Base-by-base conservation (phyloP, 2,329 filamentous ascomycete species). In the Beauveria caledonica region DNA sequence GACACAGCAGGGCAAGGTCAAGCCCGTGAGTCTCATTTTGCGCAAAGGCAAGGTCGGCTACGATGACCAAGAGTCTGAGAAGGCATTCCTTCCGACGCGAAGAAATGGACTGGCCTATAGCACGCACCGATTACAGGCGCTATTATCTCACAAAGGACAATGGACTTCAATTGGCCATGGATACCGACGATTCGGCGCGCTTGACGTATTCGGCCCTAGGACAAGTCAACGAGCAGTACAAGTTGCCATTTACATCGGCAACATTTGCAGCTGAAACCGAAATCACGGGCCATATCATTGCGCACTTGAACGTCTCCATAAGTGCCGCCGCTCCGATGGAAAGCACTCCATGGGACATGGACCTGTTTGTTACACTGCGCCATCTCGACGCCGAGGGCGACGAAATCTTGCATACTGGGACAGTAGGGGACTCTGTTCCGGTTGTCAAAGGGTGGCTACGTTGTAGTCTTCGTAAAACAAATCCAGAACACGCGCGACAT, bases 71-170 rank as follows among this genome's bases (percentile, higher is more conserved):
- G 23, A 50, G 48, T 27, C 23, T 27, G 48, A 50, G 48, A 27
- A 50, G 25, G 25, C 17, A 0, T 90, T 81, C 65, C 63, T 10
- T 73, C 1, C 76, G 81, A 23, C 76, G 87, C 1, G 74, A 75
- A 2, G 87, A 89, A 68, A 74, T 69, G 5, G 83, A 83, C 54
- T 90, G 87, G 87, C 87, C 87, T 0, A 83, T 89, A 54, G 78
- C 84, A 1, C 73, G 85, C 29, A 90, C 87, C 0, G 68, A 80
- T 60, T 90, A 88, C 67, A 85, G 74, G 86, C 55, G 61, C 78
- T 0, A 64, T 17, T 23, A 52, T 25, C 49, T 23, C 3, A 39
- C 33, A 17, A 36, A 23, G 3, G 23, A 48, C 11, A 48, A 48
- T 27, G 21, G 45, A 19, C 45, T 48, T 48, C 5, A 29, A 11